Percentiles rank a stretch among this genome's conserved stretches.
These are phyloP conservation scores for Theileria annulata DNA, from an alignment of 169 alveolate species.

Conservation along the genomic window DNA sequence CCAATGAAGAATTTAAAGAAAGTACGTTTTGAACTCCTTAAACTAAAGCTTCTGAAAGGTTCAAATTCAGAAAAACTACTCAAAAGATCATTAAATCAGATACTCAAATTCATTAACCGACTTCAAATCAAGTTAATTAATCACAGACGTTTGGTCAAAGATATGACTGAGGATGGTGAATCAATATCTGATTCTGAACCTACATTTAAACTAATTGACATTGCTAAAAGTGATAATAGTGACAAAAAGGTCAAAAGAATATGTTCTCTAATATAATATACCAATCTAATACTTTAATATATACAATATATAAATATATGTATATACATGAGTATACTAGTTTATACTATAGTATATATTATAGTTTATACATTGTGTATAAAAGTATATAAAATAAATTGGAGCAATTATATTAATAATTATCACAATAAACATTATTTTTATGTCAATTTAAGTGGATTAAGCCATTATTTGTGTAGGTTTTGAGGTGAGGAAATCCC, in stretches of 20 bases:
- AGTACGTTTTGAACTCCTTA: conserved; percentile 45
- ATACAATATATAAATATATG: too few species aligned
- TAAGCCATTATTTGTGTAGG: too few species aligned
- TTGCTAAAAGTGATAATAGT: neutral
- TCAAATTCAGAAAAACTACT: conserved; percentile 31
- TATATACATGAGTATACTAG: too few species aligned
- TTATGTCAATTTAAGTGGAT: too few species aligned
- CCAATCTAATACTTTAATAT: neutral
- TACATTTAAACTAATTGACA: neutral
- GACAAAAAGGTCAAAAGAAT: conserved; percentile 40
- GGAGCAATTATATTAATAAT: neutral
- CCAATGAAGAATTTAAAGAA: conserved; percentile 49
- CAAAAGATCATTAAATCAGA: conserved; percentile 24
- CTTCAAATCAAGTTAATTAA: conserved; percentile 27
- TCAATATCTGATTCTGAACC: neutral
- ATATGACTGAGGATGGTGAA: neutral
- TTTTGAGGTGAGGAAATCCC: neutral
- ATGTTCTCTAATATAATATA: conserved; percentile 48
- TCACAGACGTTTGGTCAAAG: neutral
- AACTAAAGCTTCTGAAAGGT: conserved; percentile 41
- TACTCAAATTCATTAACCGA: conserved; percentile 50
- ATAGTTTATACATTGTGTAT: neutral
- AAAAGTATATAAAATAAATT: neutral
- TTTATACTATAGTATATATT: neutral
- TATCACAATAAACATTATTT: too few species aligned